Conservation (phyloP, 208 protist genomes). For the Herpetomonas samuelpessoai region DNA sequence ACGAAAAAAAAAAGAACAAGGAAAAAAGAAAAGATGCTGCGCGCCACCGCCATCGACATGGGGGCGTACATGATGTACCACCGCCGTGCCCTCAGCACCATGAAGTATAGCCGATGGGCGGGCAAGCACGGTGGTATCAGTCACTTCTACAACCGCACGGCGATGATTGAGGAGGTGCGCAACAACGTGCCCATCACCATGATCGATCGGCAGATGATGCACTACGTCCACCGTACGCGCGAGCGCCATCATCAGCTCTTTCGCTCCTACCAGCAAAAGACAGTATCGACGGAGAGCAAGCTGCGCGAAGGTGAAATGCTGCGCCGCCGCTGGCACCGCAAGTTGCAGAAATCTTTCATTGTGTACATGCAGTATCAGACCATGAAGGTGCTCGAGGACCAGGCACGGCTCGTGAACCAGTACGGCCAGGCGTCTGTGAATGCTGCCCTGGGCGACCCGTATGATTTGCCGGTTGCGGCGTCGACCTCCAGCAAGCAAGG, state of each 20-base stretch:
- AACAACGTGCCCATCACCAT: conserved; percentile 66
- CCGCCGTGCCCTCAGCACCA: conserved; percentile 79
- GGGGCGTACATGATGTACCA: conserved; percentile 91
- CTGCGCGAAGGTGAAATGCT: conserved; percentile 86
- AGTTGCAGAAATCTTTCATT: conserved; percentile 88
- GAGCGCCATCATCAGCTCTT: conserved; percentile 86
- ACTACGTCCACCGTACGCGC: conserved; percentile 82
- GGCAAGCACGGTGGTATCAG: conserved; percentile 71
- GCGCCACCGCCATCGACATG: conserved; percentile 26
- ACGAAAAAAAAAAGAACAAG: no score
- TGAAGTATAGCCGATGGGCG: conserved; percentile 85
- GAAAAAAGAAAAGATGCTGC: conserved; percentile 39
- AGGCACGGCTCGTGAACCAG: conserved; percentile 76
- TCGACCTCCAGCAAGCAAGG: background rate
- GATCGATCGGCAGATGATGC: conserved; percentile 84
- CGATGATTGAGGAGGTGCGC: conserved; percentile 78
- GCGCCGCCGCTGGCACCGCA: conserved; percentile 74
- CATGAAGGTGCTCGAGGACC: conserved; percentile 89
- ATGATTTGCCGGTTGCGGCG: conserved; percentile 7
- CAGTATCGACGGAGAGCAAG: conserved; percentile 83
- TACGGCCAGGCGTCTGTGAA: conserved; percentile 89
- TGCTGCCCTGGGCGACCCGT: conserved; percentile 74
- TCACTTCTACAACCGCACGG: conserved; percentile 86
- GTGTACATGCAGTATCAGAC: conserved; percentile 90
- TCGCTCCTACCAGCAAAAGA: conserved; percentile 89